phyloP scores from a whole-genome alignment of 2,329 filamentous ascomycete species.

The Furcasterigmium sp. region DNA sequence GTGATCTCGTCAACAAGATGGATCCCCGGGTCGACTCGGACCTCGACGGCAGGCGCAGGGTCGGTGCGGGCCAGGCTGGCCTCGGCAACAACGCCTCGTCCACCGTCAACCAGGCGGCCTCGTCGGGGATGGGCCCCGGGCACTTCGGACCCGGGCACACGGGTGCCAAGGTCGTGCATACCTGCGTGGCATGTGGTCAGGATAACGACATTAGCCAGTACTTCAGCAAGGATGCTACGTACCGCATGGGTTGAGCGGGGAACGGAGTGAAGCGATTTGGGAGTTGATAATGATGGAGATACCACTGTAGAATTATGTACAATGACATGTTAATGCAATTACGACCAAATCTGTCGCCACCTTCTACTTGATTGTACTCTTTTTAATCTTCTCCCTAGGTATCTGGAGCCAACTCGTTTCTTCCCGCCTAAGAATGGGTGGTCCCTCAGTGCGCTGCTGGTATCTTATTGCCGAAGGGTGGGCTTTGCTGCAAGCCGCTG shows the following conservation, averaged over 20 bases:
- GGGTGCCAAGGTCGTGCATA: slow-evolving; percentile 12
- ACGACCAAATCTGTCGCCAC: too few relatives aligned
- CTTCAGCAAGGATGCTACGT: slow-evolving; percentile 12
- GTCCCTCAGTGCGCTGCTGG: too few relatives aligned
- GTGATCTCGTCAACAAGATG: slow-evolving; percentile 1
- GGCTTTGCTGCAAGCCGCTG: too few relatives aligned
- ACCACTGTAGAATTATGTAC: background rate
- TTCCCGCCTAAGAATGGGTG: too few relatives aligned
- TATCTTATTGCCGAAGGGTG: too few relatives aligned
- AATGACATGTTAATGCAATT: too few relatives aligned
- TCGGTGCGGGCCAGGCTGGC: slow-evolving; percentile 3
- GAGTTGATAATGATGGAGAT: background rate
- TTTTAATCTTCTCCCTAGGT: too few relatives aligned
- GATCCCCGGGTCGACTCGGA: slow-evolving; percentile 5
- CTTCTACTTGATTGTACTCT: too few relatives aligned
- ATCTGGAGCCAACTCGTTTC: too few relatives aligned
- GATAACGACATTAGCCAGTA: slow-evolving; percentile 15
- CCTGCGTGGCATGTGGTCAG: slow-evolving; percentile 9
- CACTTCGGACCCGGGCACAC: slow-evolving; percentile 13
- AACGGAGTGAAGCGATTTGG: background rate
- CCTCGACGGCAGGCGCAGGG: background rate
- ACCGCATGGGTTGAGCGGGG: slow-evolving; percentile 5
- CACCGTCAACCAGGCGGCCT: slow-evolving; percentile 5
- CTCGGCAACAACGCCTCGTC: slow-evolving; percentile 6
- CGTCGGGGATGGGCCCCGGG: slow-evolving; percentile 6